Evolutionary conservation across 441 rosid species (phyloP).

Genomic region (Eruca vesicaria): DNA sequence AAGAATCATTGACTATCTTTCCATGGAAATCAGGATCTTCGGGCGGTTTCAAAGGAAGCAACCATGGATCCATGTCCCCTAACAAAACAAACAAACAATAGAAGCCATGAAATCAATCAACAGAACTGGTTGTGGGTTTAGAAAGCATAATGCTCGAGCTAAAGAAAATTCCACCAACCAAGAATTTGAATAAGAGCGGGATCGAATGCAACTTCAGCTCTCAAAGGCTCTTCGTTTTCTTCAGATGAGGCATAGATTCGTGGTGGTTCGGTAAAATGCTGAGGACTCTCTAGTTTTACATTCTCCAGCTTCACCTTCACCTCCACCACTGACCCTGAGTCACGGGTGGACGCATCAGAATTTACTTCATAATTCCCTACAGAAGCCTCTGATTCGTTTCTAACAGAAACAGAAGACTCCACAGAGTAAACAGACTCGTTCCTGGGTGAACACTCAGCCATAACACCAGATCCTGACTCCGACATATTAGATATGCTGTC

Average conservation of each 20-base stretch:
- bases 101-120: neutral
- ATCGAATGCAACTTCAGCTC: conserved; percentile 37
- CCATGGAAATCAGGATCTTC: conserved; percentile 42
- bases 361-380: conserved; percentile 51
- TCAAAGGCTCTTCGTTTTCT: conserved; percentile 46
- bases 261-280: conserved; percentile 29
- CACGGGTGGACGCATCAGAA: conserved; percentile 20
- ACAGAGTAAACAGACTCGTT: conserved; percentile 34
- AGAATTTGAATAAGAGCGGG: conserved; percentile 41
- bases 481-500: conserved; percentile 32
- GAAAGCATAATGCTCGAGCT: neutral
- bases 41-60: conserved; percentile 63
- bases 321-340: conserved; percentile 16
- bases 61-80: conserved; percentile 71
- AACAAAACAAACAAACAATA: neutral
- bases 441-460: conserved; percentile 32
- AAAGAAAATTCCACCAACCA: conserved; percentile 50
- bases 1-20: conserved; percentile 39
- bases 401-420: conserved; percentile 37
- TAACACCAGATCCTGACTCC: conserved; percentile 32
- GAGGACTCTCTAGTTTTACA: conserved; percentile 17
- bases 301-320: conserved; percentile 30
- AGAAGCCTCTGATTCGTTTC: conserved; percentile 54
- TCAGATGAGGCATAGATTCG: conserved; percentile 44
- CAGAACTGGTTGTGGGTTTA: neutral